A percentile compares a stretch with the other conserved stretches of the same genome.
Conservation (phyloP, 345 rosid species). For the Eucalyptus fibrosa region DNA sequence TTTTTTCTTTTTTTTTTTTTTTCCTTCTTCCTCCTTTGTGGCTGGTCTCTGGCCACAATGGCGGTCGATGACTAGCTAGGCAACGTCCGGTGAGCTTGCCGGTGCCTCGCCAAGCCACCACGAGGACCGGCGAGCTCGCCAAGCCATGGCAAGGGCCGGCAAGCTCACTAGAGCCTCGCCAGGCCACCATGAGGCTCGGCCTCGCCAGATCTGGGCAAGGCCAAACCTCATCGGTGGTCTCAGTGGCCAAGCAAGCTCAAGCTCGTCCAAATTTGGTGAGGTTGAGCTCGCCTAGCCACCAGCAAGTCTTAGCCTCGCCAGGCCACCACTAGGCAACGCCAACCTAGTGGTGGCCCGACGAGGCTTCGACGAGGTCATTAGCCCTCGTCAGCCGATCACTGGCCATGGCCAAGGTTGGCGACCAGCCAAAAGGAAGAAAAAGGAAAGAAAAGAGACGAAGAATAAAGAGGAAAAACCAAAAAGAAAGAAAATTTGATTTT, state of each 20-base stretch:
- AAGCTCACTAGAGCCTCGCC: no score
- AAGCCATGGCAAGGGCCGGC: rapidly evolving
- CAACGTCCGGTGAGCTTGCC: rapidly evolving
- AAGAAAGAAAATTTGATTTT: no score
- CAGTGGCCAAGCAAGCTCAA: rapidly evolving
- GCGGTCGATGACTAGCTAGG: rapidly evolving
- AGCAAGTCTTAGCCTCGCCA: rapidly evolving
- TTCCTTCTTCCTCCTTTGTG: no score
- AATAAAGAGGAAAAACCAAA: no score
- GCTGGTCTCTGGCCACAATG: rapidly evolving
- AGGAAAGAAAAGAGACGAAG: no score
- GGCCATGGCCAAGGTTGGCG: rapidly evolving
- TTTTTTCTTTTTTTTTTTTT: no score
- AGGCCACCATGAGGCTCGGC: rapidly evolving
- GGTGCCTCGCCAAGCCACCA: no score
- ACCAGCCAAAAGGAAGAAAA: no score
- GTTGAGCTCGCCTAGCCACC: rapidly evolving
- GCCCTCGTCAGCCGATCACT: rapidly evolving
- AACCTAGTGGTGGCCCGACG: rapidly evolving
- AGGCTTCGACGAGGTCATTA: rapidly evolving
- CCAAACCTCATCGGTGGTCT: no score
- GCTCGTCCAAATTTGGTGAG: rapidly evolving
- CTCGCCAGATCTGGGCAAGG: rapidly evolving
- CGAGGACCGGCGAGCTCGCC: no score
- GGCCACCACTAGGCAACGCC: rapidly evolving